Percentiles rank a stretch among this genome's conserved stretches.
Evolutionary conservation across 768 basidiomycete species (phyloP).

Genomic region (Leccinellum rugosiceps): DNA sequence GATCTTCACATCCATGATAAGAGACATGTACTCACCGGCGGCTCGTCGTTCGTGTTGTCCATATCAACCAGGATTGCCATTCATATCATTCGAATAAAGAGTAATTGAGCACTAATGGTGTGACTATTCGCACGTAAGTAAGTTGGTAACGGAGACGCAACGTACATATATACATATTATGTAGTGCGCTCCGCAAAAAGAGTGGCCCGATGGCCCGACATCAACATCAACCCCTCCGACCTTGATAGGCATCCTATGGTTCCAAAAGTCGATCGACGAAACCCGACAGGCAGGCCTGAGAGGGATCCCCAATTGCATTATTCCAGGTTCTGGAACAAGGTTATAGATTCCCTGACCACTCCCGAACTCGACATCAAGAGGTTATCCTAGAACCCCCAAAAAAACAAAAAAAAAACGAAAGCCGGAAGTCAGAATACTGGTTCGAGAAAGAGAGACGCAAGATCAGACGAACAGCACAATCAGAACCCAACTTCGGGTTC

Average conservation of each 20-base stretch:
- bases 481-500: constrained; percentile 5
- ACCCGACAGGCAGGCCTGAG: not conserved
- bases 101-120: too few relatives aligned
- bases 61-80: too few relatives aligned
- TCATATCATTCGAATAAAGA: too few relatives aligned
- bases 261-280: not conserved
- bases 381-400: constrained; percentile 1
- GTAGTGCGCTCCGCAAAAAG: too few relatives aligned
- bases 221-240: not conserved
- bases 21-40: not conserved
- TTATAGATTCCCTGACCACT: constrained; percentile 1
- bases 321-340: not conserved
- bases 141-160: too few relatives aligned
- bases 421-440: not conserved
- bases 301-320: not conserved
- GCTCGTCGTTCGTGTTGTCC: too few relatives aligned
- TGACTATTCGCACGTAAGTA: too few relatives aligned
- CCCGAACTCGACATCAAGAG: constrained; percentile 7
- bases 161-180: too few relatives aligned
- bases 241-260: not conserved
- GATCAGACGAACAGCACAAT: constrained; percentile 8
- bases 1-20: not conserved
- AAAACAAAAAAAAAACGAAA: not conserved
- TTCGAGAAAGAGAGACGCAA: not conserved
- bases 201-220: not conserved